These are phyloP conservation scores for Hylodesmum podocarpum DNA, from an alignment of 306 rosid species.

Conservation along the genomic window DNA sequence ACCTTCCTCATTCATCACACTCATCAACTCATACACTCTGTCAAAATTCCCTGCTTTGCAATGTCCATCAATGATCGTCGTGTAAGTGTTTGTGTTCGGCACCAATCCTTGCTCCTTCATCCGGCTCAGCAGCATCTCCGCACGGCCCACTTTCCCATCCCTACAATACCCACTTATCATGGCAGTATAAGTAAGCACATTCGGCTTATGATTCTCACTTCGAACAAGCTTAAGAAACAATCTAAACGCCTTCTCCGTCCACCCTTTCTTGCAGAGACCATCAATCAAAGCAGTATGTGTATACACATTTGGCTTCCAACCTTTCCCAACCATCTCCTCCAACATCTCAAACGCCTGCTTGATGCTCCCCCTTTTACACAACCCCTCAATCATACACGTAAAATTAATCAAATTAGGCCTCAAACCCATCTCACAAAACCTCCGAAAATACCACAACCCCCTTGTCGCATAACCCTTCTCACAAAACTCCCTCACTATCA, in stretches of 20 bases:
- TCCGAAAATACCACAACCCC: slow-evolving; percentile 69
- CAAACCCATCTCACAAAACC: slow-evolving; percentile 60
- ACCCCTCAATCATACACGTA: slow-evolving; percentile 72
- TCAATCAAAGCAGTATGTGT: slow-evolving; percentile 74
- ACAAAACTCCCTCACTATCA: slow-evolving; percentile 52
- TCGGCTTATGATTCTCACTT: slow-evolving; percentile 76
- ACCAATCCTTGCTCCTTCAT: slow-evolving; percentile 86
- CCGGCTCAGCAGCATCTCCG: slow-evolving; percentile 80
- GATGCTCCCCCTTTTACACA: slow-evolving; percentile 85
- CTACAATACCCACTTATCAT: slow-evolving; percentile 86
- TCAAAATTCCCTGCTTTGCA: slow-evolving; percentile 70
- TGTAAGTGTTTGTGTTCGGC: slow-evolving; percentile 78
- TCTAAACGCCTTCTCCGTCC: slow-evolving; percentile 95
- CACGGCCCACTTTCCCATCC: slow-evolving; percentile 68
- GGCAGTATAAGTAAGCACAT: slow-evolving; percentile 81
- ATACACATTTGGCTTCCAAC: slow-evolving; percentile 93
- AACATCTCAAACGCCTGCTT: slow-evolving; percentile 95
- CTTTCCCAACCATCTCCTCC: slow-evolving; percentile 93
- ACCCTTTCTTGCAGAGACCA: slow-evolving; percentile 95
- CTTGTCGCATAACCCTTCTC: slow-evolving; percentile 53
- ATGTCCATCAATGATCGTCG: slow-evolving; percentile 75
- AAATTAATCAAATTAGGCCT: slow-evolving; percentile 79
- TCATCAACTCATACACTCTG: slow-evolving; percentile 67
- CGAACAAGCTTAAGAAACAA: slow-evolving; percentile 90
- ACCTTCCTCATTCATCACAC: slow-evolving; percentile 67